These are phyloP conservation scores for Boletus barrowsii DNA, from an alignment of 768 basidiomycete genomes.

Conservation along the genomic window DNA sequence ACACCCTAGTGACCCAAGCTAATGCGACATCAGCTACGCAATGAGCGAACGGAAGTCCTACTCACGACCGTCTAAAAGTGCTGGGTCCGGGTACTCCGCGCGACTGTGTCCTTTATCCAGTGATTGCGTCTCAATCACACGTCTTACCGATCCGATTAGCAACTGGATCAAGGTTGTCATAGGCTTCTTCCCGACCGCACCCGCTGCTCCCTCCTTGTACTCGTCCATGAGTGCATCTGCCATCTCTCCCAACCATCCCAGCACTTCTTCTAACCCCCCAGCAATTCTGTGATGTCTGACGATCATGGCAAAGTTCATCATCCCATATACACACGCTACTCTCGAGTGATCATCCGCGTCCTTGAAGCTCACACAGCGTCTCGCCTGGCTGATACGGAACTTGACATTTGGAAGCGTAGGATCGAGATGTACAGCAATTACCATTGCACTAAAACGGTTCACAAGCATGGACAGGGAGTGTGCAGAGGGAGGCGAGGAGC, in stretches of 20 bases:
- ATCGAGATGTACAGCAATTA: constrained; percentile 68
- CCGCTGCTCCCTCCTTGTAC: constrained; percentile 34
- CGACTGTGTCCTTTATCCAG: constrained; percentile 36
- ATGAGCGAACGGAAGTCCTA: constrained; percentile 3
- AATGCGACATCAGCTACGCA: constrained; percentile 8
- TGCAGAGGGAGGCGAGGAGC: constrained; percentile 44
- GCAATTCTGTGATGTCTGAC: constrained; percentile 51
- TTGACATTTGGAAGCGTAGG: constrained; percentile 44
- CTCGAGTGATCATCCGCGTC: constrained; percentile 62
- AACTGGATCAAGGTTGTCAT: constrained; percentile 45
- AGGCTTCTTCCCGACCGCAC: constrained; percentile 20
- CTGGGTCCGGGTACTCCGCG: constrained; percentile 58
- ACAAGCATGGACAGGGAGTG: constrained; percentile 71
- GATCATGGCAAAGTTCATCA: constrained; percentile 66
- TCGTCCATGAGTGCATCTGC: constrained; percentile 54
- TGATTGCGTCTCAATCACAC: constrained; percentile 43
- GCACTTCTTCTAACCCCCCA: constrained; percentile 43
- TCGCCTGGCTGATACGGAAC: constrained; percentile 61
- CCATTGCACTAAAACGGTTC: constrained; percentile 76
- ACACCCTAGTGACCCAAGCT: constrained; percentile 60
- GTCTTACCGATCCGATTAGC: constrained; percentile 55
- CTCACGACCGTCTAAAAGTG: constrained; percentile 54
- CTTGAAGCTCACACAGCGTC: constrained; percentile 65
- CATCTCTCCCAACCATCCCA: constrained; percentile 67
- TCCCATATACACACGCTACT: constrained; percentile 68